A percentile compares a stretch with the other conserved stretches of the same genome.
phyloP scores from a whole-genome alignment of 2,329 filamentous ascomycete genomes.

The Pseudocercospora cruenta region DNA sequence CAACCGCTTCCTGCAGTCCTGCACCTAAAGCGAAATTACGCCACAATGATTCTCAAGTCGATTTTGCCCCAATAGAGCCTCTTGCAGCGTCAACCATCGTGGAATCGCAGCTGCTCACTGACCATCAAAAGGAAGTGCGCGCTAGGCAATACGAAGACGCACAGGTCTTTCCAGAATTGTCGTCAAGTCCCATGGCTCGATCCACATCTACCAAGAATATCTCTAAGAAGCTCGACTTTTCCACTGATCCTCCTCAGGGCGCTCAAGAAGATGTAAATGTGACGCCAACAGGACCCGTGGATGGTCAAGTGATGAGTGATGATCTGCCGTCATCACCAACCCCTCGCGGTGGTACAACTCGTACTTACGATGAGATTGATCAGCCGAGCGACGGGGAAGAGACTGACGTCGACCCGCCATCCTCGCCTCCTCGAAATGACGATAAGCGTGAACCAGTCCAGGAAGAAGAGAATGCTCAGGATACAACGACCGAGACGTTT shows the following conservation, averaged over 20 bases:
- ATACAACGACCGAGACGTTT: not conserved
- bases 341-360: slow-evolving; percentile 42
- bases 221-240: slow-evolving; percentile 36
- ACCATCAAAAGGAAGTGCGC: slow-evolving; percentile 76
- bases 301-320: slow-evolving; percentile 46
- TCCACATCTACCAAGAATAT: slow-evolving; percentile 30
- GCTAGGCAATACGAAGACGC: slow-evolving; percentile 69
- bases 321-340: slow-evolving; percentile 59
- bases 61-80: slow-evolving; percentile 71
- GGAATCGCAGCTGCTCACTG: slow-evolving; percentile 76
- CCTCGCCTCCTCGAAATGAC: slow-evolving; percentile 30
- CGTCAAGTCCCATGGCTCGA: slow-evolving; percentile 54
- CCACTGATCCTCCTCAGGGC: slow-evolving; percentile 19
- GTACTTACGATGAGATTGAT: not conserved
- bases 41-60: slow-evolving; percentile 81
- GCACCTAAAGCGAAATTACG: slow-evolving; percentile 59
- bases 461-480: not conserved
- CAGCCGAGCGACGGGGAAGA: slow-evolving; percentile 19
- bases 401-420: slow-evolving; percentile 31
- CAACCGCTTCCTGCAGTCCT: not conserved
- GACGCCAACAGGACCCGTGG: slow-evolving; percentile 48
- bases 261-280: slow-evolving; percentile 37
- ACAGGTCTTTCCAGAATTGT: slow-evolving; percentile 69
- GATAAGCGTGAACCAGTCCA: slow-evolving; percentile 3
- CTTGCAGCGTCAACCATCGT: slow-evolving; percentile 50